phyloP scores from a whole-genome alignment of 805 yeast genomes.

The Ogataea neopini region DNA sequence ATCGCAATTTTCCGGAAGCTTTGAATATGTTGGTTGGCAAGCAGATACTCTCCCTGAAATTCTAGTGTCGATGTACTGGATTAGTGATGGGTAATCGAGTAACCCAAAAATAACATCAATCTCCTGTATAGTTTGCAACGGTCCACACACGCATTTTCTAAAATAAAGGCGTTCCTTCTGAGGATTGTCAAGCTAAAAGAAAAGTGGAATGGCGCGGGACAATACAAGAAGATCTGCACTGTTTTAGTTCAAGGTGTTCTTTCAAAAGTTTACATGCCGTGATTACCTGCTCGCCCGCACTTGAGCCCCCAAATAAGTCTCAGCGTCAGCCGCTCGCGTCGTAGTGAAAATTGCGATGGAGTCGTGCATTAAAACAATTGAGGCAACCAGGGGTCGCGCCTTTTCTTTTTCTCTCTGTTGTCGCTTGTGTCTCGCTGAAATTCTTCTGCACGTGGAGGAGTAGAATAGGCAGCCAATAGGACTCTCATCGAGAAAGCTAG shows the following conservation, averaged over 20 bases:
- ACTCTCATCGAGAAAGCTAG: background rate
- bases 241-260: background rate
- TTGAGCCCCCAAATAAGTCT: background rate
- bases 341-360: background rate
- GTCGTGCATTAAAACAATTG: background rate
- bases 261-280: background rate
- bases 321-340: background rate
- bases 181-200: constrained; percentile 1
- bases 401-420: background rate
- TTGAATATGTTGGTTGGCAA: no score
- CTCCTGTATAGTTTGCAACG: constrained; percentile 1
- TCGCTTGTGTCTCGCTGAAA: background rate
- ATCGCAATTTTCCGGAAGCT: no score
- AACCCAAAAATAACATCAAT: background rate
- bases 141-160: background rate
- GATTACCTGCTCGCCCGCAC: background rate
- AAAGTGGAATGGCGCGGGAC: constrained; percentile 2
- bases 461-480: background rate
- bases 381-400: constrained; percentile 1
- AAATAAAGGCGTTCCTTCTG: background rate
- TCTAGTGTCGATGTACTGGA: background rate
- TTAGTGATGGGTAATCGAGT: no score
- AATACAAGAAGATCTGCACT: constrained; percentile 3
- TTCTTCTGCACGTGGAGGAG: background rate
- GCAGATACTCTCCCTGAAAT: no score